Conservation (phyloP, 2,329 filamentous ascomycete genomes). For the Trichophyton mentagrophytes region DNA sequence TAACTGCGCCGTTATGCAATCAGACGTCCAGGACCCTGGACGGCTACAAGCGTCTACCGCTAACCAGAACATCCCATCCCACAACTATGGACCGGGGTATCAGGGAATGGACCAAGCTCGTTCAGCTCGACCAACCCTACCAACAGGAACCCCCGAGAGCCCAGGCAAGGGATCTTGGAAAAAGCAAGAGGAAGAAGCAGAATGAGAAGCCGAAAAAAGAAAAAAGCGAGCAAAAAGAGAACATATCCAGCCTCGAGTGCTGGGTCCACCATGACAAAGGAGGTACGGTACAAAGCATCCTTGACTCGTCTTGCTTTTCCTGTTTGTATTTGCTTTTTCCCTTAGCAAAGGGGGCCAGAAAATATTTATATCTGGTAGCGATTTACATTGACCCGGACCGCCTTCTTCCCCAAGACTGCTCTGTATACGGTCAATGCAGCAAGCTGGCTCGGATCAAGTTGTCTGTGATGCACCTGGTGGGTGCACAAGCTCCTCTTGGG, state of each 20-base stretch:
- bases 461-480: background rate
- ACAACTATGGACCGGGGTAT: background rate
- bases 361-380: conserved; percentile 2
- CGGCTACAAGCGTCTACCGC: background rate
- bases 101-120: background rate
- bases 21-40: background rate
- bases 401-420: background rate
- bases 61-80: background rate
- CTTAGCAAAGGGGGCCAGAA: conserved; percentile 1
- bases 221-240: background rate
- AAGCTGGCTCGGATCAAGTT: background rate
- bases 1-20: background rate
- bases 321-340: background rate
- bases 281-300: background rate
- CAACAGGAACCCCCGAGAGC: background rate
- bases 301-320: background rate
- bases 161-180: background rate
- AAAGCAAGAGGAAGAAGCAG: background rate
- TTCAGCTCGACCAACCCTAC: background rate
- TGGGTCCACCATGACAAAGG: conserved; percentile 1
- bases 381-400: background rate
- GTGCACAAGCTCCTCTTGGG: background rate
- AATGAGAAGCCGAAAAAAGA: background rate
- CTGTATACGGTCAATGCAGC: background rate
- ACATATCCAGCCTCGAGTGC: background rate